Conservation (phyloP, 495 filamentous ascomycete species). For the Hypoxylon intermedium region DNA sequence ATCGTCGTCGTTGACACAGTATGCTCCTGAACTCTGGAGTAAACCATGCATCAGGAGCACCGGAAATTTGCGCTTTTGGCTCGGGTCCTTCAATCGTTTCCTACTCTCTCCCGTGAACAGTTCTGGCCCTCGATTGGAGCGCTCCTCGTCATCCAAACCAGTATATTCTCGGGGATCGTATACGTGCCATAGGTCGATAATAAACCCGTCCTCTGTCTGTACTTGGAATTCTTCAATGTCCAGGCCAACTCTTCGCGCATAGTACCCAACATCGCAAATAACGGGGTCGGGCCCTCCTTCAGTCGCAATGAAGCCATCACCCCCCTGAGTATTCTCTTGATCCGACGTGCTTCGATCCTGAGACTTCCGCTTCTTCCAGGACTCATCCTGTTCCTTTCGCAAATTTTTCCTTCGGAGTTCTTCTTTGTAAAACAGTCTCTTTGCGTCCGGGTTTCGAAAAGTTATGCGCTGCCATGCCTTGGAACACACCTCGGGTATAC, state of each 20-base stretch:
- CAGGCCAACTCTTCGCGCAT: slow-evolving; percentile 85
- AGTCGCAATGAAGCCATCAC: slow-evolving; percentile 68
- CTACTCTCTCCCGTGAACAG: slow-evolving; percentile 41
- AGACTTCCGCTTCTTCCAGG: slow-evolving; percentile 64
- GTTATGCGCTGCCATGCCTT: slow-evolving; percentile 57
- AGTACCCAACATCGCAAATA: slow-evolving; percentile 81
- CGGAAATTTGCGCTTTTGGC: slow-evolving; percentile 73
- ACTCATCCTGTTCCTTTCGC: slow-evolving; percentile 62
- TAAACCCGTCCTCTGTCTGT: slow-evolving; percentile 93
- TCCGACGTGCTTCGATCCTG: slow-evolving; percentile 36
- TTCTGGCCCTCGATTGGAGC: slow-evolving; percentile 52
- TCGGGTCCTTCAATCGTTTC: slow-evolving; percentile 27
- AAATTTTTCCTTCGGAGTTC: slow-evolving; percentile 58
- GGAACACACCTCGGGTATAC: slow-evolving; percentile 58
- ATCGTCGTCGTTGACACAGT: slow-evolving; percentile 88
- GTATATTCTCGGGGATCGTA: slow-evolving; percentile 82
- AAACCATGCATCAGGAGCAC: slow-evolving; percentile 89
- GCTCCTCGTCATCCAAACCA: slow-evolving; percentile 46
- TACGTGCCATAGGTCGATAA: slow-evolving; percentile 87
- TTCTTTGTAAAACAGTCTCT: slow-evolving; percentile 75
- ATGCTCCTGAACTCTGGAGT: slow-evolving; percentile 86
- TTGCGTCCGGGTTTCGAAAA: slow-evolving; percentile 62
- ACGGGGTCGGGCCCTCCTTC: slow-evolving; percentile 83
- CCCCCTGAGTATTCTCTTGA: slow-evolving; percentile 49
- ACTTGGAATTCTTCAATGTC: slow-evolving; percentile 85